phyloP scores from a whole-genome alignment of 345 rosid species.

The Arabis alpina region DNA sequence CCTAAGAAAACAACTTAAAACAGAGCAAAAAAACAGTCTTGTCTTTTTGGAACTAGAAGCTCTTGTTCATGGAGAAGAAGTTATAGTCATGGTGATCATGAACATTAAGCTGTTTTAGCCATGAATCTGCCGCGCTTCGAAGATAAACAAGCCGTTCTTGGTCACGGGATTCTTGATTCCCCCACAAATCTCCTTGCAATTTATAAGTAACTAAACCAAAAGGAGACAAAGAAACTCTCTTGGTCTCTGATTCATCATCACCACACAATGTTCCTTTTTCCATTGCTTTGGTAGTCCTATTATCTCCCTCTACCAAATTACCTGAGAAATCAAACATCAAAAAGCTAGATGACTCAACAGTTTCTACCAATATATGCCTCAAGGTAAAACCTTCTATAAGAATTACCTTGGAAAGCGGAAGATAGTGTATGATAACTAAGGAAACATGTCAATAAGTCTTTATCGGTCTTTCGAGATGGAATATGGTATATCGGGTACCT shows the following conservation, averaged over 20 bases:
- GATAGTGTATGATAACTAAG: slow-evolving; percentile 79
- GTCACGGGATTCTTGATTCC: slow-evolving; percentile 49
- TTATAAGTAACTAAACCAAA: slow-evolving; percentile 73
- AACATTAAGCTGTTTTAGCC: slow-evolving; percentile 77
- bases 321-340: slow-evolving; percentile 42
- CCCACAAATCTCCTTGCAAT: slow-evolving; percentile 75
- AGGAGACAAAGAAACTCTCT: slow-evolving; percentile 54
- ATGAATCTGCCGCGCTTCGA: slow-evolving; percentile 67
- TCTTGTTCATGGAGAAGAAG: slow-evolving; percentile 51
- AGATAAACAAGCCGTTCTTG: slow-evolving; percentile 51
- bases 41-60: slow-evolving; percentile 27
- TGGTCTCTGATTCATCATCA: slow-evolving; percentile 20
- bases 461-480: slow-evolving; percentile 54
- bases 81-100: slow-evolving; percentile 64
- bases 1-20: slow-evolving; percentile 15
- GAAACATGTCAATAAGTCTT: slow-evolving; percentile 76
- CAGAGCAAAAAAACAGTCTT: background rate
- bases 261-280: slow-evolving; percentile 44
- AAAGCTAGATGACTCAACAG: background rate
- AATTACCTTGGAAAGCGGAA: slow-evolving; percentile 69
- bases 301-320: slow-evolving; percentile 22
- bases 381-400: background rate
- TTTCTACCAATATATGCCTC: background rate
- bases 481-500: slow-evolving; percentile 88
- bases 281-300: slow-evolving; percentile 42